These are phyloP conservation scores for Schizochytrium sp. DNA, from an alignment of 108 stramenopile species.

Conservation along the genomic window DNA sequence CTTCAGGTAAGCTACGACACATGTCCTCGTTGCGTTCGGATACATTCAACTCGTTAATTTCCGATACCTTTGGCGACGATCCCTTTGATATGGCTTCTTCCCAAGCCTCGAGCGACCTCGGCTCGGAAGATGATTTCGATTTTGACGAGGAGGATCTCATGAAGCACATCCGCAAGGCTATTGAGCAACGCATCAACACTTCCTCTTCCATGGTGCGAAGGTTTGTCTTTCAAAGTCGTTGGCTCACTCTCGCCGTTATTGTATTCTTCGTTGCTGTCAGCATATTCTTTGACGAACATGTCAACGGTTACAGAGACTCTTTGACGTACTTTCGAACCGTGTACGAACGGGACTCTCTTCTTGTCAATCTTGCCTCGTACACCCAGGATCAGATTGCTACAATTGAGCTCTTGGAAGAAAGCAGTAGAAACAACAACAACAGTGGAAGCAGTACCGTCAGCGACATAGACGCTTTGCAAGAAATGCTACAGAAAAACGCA, in stretches of 20 bases:
- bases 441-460: too few species aligned
- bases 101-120: background rate
- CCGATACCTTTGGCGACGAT: background rate
- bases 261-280: background rate
- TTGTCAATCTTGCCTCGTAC: too few species aligned
- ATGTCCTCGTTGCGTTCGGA: background rate
- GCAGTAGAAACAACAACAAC: too few species aligned
- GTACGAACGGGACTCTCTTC: too few species aligned
- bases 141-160: background rate
- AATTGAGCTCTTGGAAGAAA: too few species aligned
- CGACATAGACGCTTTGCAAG: too few species aligned
- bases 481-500: background rate
- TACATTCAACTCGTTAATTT: background rate
- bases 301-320: background rate
- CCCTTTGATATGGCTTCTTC: background rate
- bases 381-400: too few species aligned
- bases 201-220: background rate
- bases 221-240: background rate
- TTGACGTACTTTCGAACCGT: background rate
- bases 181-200: background rate
- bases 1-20: background rate
- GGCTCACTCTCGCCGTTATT: background rate
- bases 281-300: background rate
- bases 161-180: background rate
- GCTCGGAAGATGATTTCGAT: background rate